A percentile compares a stretch with the other conserved stretches of the same genome.
These are phyloP conservation scores for Tephrocybe sp. DNA, from an alignment of 768 basidiomycete species.

Conservation along the genomic window DNA sequence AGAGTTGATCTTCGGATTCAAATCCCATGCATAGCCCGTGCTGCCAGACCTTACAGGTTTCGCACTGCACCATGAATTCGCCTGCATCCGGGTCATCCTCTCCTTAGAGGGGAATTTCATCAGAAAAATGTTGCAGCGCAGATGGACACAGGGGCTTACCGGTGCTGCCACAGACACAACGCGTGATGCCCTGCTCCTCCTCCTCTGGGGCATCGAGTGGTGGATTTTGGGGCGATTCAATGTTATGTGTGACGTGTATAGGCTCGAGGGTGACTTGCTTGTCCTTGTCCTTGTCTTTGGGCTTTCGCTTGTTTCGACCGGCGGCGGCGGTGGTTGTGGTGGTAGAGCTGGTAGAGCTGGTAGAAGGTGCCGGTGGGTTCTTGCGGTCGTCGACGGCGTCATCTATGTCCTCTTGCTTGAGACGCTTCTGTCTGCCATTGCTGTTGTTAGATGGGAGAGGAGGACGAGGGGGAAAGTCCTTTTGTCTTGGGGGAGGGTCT, in stretches of 20 bases:
- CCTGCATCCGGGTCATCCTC: slow-evolving; percentile 83
- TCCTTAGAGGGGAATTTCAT: slow-evolving; percentile 30
- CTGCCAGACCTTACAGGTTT: slow-evolving; percentile 97
- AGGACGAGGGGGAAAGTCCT: slow-evolving; percentile 42
- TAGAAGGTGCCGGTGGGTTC: slow-evolving; percentile 35
- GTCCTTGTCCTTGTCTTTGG: slow-evolving; percentile 65
- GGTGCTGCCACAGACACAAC: slow-evolving; percentile 83
- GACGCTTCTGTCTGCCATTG: slow-evolving; percentile 52
- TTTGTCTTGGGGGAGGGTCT: slow-evolving; percentile 53
- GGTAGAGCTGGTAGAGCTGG: slow-evolving; percentile 29
- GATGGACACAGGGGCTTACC: slow-evolving; percentile 45
- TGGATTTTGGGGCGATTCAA: slow-evolving; percentile 32
- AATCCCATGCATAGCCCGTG: slow-evolving; percentile 97
- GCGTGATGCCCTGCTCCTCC: slow-evolving; percentile 68
- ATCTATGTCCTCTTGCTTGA: slow-evolving; percentile 75
- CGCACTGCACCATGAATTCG: slow-evolving; percentile 98
- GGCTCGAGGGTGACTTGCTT: slow-evolving; percentile 27
- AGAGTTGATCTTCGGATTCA: slow-evolving; percentile 71
- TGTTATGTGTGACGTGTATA: slow-evolving; percentile 23
- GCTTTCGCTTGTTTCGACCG: slow-evolving; percentile 58
- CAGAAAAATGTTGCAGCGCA: slow-evolving; percentile 21
- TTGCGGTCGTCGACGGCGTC: slow-evolving; percentile 59
- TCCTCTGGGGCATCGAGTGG: slow-evolving; percentile 48
- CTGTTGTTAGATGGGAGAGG: slow-evolving; percentile 38
- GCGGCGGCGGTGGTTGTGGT: slow-evolving; percentile 27